Conservation (phyloP, 345 rosid genomes). For the Arabis hirsuta region DNA sequence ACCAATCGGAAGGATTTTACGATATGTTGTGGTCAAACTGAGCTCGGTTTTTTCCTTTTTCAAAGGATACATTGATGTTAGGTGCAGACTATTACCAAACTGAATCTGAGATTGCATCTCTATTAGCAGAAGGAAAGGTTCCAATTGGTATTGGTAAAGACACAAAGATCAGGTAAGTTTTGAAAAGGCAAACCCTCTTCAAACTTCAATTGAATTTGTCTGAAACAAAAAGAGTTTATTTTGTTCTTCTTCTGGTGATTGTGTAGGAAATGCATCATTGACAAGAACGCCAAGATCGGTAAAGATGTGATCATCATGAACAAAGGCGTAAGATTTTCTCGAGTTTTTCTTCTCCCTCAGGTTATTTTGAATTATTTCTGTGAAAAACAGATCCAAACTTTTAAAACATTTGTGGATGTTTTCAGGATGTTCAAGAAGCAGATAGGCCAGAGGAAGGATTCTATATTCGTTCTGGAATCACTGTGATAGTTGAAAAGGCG, state of each 20-base stretch:
- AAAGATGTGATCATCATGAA: constrained; percentile 72
- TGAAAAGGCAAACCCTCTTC: not conserved
- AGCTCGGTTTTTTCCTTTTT: not conserved
- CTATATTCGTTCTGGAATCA: constrained; percentile 85
- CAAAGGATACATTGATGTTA: constrained; percentile 85
- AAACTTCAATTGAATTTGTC: not conserved
- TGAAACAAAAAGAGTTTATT: not conserved
- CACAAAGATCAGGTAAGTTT: constrained; percentile 64
- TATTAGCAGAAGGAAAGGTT: constrained; percentile 63
- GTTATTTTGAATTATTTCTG: not conserved
- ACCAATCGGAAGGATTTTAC: not conserved
- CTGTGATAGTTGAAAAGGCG: constrained; percentile 64
- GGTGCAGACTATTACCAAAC: constrained; percentile 87
- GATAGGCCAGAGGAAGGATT: constrained; percentile 80
- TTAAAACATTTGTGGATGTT: not conserved
- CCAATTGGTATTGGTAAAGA: constrained; percentile 76
- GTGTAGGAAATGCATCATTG: constrained; percentile 81
- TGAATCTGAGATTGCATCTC: constrained; percentile 65
- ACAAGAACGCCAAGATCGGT: constrained; percentile 82
- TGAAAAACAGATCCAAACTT: not conserved
- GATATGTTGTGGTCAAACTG: not conserved
- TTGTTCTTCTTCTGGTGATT: not conserved
- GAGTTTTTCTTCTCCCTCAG: not conserved
- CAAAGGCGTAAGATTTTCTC: constrained; percentile 64
- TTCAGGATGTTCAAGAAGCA: constrained; percentile 77